Evolutionary conservation across 768 basidiomycete species (phyloP), one percentile per base, ranked within the genome.

Genomic region (Termitomyces sp.): DNA sequence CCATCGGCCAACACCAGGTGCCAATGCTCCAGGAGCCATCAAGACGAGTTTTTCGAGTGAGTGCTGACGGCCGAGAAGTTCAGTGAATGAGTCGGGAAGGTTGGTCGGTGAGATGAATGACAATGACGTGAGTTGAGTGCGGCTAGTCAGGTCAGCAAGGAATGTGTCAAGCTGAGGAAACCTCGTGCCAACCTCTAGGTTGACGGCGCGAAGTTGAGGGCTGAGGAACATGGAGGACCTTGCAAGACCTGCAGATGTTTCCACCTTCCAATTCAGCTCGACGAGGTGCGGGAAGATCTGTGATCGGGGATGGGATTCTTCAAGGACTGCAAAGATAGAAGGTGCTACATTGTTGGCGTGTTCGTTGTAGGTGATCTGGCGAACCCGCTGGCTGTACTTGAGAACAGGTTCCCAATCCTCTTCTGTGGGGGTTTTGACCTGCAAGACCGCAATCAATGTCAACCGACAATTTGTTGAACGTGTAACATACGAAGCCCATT

Each of bases 1-100:
- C 90, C 90, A 91, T 63, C 83, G 82, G 33, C 91, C 91, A n/a
- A 91, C 80, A 45, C 78, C 78, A n/a, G 89, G 74, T 0, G 86
- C 80, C 42, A 92, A 72, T 32, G 89, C 88, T n/a, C 89, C 89
- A 0, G 91, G 90, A 36, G 89, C 91, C 49, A 88, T 83, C 45
- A 92, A 78, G 38, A 80, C 73, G 15, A 92, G 70, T 67, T 79
- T 86, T 70, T 90, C 86, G 45, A 92, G 73, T 3, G 70, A 74
- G 61, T 80, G 76, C 71, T 91, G 89, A 46, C 80, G 78, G 48
- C 77, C 75, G 44, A 92, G 75, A 58, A 89, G 79, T 60, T 87
- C 85, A 42, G 87, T 85, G 72, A 92, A 89, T 8, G 82, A 77
- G 58, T 90, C 88, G 6, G 91, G 90, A 40, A 92, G 79, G 63